Percentiles rank a stretch among this genome's conserved stretches.
phyloP scores from a whole-genome alignment of 768 basidiomycete species.

The Phallus indusiatus region DNA sequence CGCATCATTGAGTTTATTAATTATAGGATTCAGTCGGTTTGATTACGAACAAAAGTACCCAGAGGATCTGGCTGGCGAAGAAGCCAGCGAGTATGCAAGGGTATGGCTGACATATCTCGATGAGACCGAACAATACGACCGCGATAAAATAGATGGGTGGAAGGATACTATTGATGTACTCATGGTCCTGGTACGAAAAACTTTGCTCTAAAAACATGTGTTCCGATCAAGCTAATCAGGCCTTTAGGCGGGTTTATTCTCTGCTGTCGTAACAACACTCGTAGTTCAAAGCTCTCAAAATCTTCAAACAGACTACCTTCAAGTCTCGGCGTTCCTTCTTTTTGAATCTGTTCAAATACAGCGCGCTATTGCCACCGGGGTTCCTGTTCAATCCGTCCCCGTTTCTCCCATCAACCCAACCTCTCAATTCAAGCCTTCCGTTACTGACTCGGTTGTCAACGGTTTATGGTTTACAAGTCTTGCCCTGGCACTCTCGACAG shows the following conservation, averaged over 20 bases:
- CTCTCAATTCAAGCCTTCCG: not conserved
- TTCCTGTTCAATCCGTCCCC: not conserved
- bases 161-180: slow-evolving; percentile 9
- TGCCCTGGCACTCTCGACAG: not conserved
- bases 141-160: not conserved
- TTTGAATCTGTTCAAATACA: not conserved
- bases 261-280: slow-evolving; percentile 6
- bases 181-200: slow-evolving; percentile 8
- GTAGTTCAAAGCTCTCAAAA: not conserved
- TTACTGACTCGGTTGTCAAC: slow-evolving; percentile 7
- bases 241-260: slow-evolving; percentile 9
- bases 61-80: slow-evolving; percentile 3
- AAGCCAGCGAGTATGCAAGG: slow-evolving; percentile 8
- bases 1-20: not conserved
- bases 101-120: slow-evolving; percentile 9
- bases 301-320: slow-evolving; percentile 1
- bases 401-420: not conserved
- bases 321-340: not conserved
- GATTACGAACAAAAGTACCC: not conserved
- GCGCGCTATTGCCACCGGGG: not conserved
- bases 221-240: not conserved
- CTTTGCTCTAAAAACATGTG: too few species aligned
- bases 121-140: slow-evolving; percentile 2
- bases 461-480: slow-evolving; percentile 13
- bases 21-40: not conserved